Evolutionary conservation across 495 filamentous ascomycete species (phyloP).

Genomic region (Penicillium bovifimosum): DNA sequence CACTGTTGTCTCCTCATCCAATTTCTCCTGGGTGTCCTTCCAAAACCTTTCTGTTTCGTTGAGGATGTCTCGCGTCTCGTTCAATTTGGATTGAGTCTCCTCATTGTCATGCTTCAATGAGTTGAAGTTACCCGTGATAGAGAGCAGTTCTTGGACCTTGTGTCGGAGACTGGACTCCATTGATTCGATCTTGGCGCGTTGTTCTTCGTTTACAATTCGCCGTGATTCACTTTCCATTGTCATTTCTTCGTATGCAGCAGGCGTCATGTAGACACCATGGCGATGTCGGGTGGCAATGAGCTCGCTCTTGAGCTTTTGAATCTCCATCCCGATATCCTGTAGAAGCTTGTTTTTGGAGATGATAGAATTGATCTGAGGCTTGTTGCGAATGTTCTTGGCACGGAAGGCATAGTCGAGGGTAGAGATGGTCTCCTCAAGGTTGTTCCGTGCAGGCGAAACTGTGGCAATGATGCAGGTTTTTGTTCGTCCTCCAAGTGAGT

Average conservation of each 20-base stretch:
- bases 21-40: conserved; percentile 62
- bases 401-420: conserved; percentile 96
- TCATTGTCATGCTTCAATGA: conserved; percentile 83
- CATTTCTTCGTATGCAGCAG: conserved; percentile 80
- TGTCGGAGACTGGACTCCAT: conserved; percentile 85
- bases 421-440: conserved; percentile 95
- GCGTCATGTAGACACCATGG: conserved; percentile 88
- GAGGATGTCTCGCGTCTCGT: conserved; percentile 72
- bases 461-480: conserved; percentile 99
- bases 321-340: conserved; percentile 85
- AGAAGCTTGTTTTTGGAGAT: conserved; percentile 89
- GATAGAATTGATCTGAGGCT: conserved; percentile 87
- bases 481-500: conserved; percentile 88
- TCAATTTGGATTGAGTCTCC: conserved; percentile 59
- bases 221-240: conserved; percentile 86
- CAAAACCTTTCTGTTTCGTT: conserved; percentile 83
- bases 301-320: conserved; percentile 89
- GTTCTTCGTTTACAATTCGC: conserved; percentile 87
- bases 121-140: conserved; percentile 77
- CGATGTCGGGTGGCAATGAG: conserved; percentile 88
- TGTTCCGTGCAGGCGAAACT: conserved; percentile 86
- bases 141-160: conserved; percentile 86
- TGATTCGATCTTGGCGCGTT: conserved; percentile 83
- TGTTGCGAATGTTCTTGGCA: conserved; percentile 97
- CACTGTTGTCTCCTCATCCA: conserved; percentile 74